These are phyloP conservation scores for Jimgerdemannia flammicorona DNA, from an alignment of 192 early-diverging fungal species.

Conservation along the genomic window DNA sequence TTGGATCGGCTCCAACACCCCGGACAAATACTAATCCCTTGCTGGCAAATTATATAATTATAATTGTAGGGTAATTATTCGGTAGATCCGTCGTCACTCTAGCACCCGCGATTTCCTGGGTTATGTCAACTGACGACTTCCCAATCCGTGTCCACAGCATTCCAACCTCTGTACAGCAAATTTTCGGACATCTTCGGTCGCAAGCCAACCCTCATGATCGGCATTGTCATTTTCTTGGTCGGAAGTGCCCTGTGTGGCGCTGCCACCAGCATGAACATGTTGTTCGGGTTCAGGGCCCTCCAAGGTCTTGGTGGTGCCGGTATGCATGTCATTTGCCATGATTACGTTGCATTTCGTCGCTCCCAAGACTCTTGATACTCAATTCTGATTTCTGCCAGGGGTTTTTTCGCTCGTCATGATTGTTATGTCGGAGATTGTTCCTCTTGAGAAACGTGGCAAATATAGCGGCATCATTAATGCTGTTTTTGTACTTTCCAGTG, in stretches of 20 bases:
- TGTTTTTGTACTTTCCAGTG: slow-evolving; percentile 75
- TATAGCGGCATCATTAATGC: slow-evolving; percentile 77
- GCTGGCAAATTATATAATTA: too few relatives aligned
- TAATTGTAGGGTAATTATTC: too few relatives aligned
- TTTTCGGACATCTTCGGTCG: slow-evolving; percentile 79
- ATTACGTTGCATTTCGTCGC: slow-evolving; percentile 20
- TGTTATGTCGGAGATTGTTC: not conserved
- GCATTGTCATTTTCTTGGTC: slow-evolving; percentile 59
- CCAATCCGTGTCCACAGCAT: slow-evolving; percentile 21
- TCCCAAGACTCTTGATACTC: slow-evolving; percentile 1
- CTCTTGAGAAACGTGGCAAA: not conserved
- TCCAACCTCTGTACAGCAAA: slow-evolving; percentile 74
- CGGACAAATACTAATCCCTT: too few relatives aligned
- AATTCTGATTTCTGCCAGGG: not conserved
- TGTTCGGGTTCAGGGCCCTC: slow-evolving; percentile 68
- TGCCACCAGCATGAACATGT: slow-evolving; percentile 40
- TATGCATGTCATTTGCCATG: slow-evolving; percentile 4
- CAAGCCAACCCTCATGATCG: slow-evolving; percentile 57
- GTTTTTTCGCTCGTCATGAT: slow-evolving; percentile 2
- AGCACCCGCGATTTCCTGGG: too few relatives aligned
- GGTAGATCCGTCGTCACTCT: too few relatives aligned
- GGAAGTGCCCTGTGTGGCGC: slow-evolving; percentile 66
- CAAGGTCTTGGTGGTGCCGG: slow-evolving; percentile 66
- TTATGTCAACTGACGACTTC: too few relatives aligned
- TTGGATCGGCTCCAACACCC: too few relatives aligned